A percentile compares a stretch with the other conserved stretches of the same genome.
Evolutionary conservation across 2,329 filamentous ascomycete species (phyloP).

Genomic region (Fusarium neocosmosporiellum): DNA sequence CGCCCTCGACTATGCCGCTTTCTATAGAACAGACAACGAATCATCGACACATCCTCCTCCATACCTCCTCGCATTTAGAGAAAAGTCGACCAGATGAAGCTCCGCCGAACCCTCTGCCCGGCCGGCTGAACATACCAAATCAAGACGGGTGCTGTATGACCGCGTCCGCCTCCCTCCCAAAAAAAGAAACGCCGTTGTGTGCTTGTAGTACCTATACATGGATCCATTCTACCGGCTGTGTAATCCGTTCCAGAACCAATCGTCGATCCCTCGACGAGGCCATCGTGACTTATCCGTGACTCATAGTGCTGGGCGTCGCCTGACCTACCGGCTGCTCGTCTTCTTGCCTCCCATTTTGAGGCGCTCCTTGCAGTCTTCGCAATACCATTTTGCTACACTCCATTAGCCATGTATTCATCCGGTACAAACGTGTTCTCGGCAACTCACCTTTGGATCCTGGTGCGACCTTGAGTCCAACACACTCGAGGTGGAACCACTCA

Average conservation of each 20-base stretch:
- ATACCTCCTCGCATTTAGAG: constrained; percentile 8
- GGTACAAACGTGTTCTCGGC: background rate
- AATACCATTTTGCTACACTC: constrained; percentile 81
- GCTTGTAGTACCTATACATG: constrained; percentile 36
- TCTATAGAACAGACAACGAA: constrained; percentile 24
- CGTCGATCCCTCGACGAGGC: constrained; percentile 18
- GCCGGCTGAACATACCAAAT: constrained; percentile 20
- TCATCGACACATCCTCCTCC: constrained; percentile 6
- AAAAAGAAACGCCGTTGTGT: constrained; percentile 38
- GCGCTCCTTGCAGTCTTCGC: constrained; percentile 79
- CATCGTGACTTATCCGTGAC: constrained; percentile 28
- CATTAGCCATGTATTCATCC: constrained; percentile 42
- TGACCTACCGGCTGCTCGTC: constrained; percentile 56
- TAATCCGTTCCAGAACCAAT: constrained; percentile 26
- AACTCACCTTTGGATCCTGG: constrained; percentile 80
- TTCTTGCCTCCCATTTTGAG: constrained; percentile 68
- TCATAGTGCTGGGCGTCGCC: constrained; percentile 10
- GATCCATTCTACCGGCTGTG: constrained; percentile 22
- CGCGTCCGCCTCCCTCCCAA: constrained; percentile 18
- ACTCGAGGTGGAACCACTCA: constrained; percentile 88
- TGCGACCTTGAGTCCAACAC: constrained; percentile 81
- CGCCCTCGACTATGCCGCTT: constrained; percentile 16
- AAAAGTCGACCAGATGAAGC: constrained; percentile 4
- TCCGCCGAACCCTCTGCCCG: background rate
- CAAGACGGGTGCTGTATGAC: constrained; percentile 28